These are phyloP conservation scores for Fraxinus ornus DNA, from an alignment of 305 asterid species.

Conservation along the genomic window DNA sequence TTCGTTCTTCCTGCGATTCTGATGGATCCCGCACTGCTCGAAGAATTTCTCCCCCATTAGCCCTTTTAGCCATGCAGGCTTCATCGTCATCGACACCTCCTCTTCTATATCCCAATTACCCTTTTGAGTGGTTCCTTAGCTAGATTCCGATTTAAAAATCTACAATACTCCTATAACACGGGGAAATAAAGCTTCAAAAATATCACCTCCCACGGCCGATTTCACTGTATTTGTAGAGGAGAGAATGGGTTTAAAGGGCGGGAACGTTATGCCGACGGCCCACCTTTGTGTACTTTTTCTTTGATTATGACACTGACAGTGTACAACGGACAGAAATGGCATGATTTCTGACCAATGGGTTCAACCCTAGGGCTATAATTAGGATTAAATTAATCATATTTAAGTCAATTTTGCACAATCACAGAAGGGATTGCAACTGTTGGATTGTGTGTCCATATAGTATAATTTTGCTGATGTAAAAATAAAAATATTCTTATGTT, in stretches of 20 bases:
- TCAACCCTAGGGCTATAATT: not conserved
- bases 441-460: too few relatives aligned
- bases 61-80: slow-evolving; percentile 87
- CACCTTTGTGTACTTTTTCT: not conserved
- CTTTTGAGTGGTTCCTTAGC: not conserved
- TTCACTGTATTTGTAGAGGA: not conserved
- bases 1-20: slow-evolving; percentile 63
- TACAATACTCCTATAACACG: too few relatives aligned
- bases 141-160: not conserved
- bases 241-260: not conserved
- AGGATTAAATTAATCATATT: not conserved
- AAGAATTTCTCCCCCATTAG: slow-evolving; percentile 72
- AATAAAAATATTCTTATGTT: too few relatives aligned
- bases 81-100: not conserved
- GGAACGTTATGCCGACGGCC: not conserved
- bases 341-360: not conserved
- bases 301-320: not conserved
- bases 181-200: too few relatives aligned
- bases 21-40: slow-evolving; percentile 56
- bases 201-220: not conserved
- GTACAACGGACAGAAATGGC: not conserved
- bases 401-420: too few relatives aligned
- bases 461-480: too few relatives aligned
- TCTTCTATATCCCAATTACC: not conserved
- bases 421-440: too few relatives aligned